Conservation (phyloP, 768 basidiomycete species). For the Rickenella mellea region DNA sequence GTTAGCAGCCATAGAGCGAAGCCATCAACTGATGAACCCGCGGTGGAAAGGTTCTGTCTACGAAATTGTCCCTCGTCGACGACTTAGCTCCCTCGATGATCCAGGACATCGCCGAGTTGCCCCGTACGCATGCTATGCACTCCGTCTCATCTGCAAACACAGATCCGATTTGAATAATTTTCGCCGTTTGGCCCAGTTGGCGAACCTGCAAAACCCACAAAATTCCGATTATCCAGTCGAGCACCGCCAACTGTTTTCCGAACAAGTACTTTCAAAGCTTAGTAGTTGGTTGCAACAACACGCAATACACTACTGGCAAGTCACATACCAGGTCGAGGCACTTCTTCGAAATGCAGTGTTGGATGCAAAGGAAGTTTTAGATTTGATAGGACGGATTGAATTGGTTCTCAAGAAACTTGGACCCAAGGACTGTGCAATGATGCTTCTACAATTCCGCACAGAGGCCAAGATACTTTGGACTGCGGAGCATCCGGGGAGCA, state of each 20-base stretch:
- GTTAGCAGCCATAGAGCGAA: not conserved
- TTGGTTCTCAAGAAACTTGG: no score
- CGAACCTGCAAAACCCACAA: conserved; percentile 20
- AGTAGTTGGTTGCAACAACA: conserved; percentile 24
- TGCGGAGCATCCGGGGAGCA: not conserved
- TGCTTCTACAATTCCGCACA: no score
- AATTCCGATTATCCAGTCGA: conserved; percentile 30
- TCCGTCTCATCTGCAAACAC: conserved; percentile 39
- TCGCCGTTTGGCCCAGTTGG: conserved; percentile 25
- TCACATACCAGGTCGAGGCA: conserved; percentile 55
- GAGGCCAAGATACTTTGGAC: no score
- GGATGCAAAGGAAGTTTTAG: conserved; percentile 43
- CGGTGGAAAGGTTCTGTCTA: not conserved
- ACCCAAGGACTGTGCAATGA: no score
- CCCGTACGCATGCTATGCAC: conserved; percentile 41
- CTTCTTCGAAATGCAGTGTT: conserved; percentile 26
- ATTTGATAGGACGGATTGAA: conserved; percentile 19
- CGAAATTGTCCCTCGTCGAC: not conserved
- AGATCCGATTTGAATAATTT: conserved; percentile 27
- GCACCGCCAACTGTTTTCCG: conserved; percentile 35
- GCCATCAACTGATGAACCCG: not conserved
- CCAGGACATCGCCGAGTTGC: conserved; percentile 30
- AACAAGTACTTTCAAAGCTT: conserved; percentile 19
- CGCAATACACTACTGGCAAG: conserved; percentile 36
- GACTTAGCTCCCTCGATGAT: conserved; percentile 1